These are phyloP conservation scores for Carex cristatella DNA, from an alignment of 176 grass and related monocot genomes.

Conservation along the genomic window DNA sequence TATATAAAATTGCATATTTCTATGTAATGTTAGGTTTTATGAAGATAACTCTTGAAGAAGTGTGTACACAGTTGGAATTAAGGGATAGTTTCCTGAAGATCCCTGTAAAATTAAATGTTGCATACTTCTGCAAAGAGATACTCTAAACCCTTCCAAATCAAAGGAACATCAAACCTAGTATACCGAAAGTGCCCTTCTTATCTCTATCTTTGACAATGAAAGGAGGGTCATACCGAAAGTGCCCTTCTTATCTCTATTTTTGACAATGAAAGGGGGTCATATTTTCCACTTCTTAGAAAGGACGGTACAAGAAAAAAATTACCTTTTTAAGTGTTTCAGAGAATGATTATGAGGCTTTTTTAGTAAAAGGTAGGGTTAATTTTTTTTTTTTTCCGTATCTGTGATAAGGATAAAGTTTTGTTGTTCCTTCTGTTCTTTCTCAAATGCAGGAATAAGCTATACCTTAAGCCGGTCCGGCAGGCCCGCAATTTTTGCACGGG, in stretches of 20 bases:
- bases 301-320: neutral
- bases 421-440: neutral
- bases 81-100: neutral
- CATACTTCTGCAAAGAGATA: neutral
- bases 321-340: neutral
- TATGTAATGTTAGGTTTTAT: neutral
- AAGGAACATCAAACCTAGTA: neutral
- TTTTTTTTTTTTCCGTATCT: neutral
- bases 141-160: neutral
- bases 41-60: neutral
- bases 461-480: constrained; percentile 89
- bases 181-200: neutral
- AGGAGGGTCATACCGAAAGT: neutral
- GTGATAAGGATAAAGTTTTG: neutral
- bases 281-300: neutral
- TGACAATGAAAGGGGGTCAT: neutral
- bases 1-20: neutral
- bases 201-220: neutral
- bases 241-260: neutral
- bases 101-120: neutral
- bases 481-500: constrained; percentile 82
- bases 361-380: neutral
- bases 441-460: constrained; percentile 75
- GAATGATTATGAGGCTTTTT: neutral
- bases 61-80: neutral